These are phyloP conservation scores for Candida smagusa DNA, from an alignment of 1,139 yeast genomes.

Conservation along the genomic window DNA sequence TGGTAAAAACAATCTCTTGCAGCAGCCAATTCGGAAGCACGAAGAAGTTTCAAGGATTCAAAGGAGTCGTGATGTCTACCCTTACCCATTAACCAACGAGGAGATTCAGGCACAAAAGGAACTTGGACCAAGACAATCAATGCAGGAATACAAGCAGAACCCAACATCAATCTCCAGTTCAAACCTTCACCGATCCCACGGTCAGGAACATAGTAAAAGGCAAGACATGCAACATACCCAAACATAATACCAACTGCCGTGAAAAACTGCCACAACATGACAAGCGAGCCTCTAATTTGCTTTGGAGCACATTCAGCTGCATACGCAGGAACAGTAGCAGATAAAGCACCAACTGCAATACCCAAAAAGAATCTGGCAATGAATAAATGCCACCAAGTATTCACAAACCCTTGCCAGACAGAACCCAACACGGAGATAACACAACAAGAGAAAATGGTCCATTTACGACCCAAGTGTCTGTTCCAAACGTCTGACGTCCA, in stretches of 20 bases:
- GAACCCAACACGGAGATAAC: constrained; percentile 63
- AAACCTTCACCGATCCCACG: constrained; percentile 32
- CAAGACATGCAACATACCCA: constrained; percentile 70
- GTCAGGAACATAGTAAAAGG: constrained; percentile 40
- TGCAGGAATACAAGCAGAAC: constrained; percentile 75
- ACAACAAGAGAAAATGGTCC: constrained; percentile 70
- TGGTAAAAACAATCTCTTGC: constrained; percentile 29
- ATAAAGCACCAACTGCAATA: constrained; percentile 76
- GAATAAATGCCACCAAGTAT: constrained; percentile 73
- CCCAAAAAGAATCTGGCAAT: constrained; percentile 72
- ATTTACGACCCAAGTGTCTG: constrained; percentile 63
- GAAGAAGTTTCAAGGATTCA: constrained; percentile 16
- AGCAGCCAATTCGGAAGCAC: constrained; percentile 20
- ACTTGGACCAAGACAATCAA: constrained; percentile 63
- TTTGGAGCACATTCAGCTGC: constrained; percentile 82
- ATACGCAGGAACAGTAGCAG: constrained; percentile 79
- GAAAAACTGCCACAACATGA: constrained; percentile 88
- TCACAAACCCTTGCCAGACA: constrained; percentile 74
- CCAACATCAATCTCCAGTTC: constrained; percentile 81
- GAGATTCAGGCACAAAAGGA: constrained; percentile 41
- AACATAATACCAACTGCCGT: constrained; percentile 85
- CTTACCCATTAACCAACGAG: constrained; percentile 31
- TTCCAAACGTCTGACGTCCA: constrained; percentile 73
- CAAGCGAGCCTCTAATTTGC: constrained; percentile 72
- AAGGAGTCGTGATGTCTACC: constrained; percentile 23